Conservation (phyloP, 1,284 basidiomycete species). For the Apiotrichum porosum region DNA sequence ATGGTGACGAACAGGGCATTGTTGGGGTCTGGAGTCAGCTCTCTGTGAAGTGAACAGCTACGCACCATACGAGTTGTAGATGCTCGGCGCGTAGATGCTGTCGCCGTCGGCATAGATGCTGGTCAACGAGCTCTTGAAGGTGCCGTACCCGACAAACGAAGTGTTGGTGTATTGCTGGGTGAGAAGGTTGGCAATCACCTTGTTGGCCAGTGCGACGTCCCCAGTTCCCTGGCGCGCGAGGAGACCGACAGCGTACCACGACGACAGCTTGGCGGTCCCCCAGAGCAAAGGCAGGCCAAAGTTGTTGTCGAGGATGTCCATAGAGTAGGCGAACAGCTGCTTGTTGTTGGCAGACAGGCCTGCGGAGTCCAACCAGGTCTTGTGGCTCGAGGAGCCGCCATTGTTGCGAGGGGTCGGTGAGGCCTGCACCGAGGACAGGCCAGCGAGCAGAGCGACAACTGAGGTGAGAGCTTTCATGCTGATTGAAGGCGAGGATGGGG, state of each 20-base stretch:
- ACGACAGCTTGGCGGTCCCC: conserved; percentile 10
- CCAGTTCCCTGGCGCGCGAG: conserved; percentile 7
- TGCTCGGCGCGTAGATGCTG: background rate
- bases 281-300: conserved; percentile 11
- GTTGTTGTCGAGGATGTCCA: too few relatives aligned
- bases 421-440: too few relatives aligned
- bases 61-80: conserved; percentile 19
- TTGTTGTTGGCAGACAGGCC: too few relatives aligned
- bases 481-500: too few relatives aligned
- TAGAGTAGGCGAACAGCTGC: too few relatives aligned
- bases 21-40: conserved; percentile 13
- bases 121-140: conserved; percentile 4
- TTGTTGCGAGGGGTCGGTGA: too few relatives aligned
- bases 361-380: too few relatives aligned
- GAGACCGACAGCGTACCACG: conserved; percentile 21
- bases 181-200: conserved; percentile 7
- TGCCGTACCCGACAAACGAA: background rate
- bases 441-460: too few relatives aligned
- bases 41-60: background rate
- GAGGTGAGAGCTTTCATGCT: too few relatives aligned
- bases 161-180: too few relatives aligned
- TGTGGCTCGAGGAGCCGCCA: too few relatives aligned
- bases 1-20: conserved; percentile 21
- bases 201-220: conserved; percentile 10
- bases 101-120: background rate